phyloP scores from a whole-genome alignment of 2,329 filamentous ascomycete species.

The Colletotrichum tamarilloi region DNA sequence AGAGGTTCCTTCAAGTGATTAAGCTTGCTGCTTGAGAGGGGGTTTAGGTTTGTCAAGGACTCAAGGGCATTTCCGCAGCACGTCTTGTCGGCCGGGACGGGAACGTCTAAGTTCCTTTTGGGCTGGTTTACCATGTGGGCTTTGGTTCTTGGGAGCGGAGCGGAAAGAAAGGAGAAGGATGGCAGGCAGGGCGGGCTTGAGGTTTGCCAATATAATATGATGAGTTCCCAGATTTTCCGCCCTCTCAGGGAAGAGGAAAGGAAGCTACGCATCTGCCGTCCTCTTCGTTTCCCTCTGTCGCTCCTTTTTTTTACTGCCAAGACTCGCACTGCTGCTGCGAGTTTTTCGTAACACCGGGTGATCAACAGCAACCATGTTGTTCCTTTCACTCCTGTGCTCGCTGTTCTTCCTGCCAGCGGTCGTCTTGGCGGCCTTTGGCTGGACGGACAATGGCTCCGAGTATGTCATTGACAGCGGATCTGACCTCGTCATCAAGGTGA shows the following conservation, averaged over 20 bases:
- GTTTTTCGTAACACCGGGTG: not conserved
- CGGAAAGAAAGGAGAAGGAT: not conserved
- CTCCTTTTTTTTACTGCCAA: constrained; percentile 9
- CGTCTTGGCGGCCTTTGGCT: constrained; percentile 52
- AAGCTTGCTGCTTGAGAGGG: not conserved
- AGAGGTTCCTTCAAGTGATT: constrained; percentile 13
- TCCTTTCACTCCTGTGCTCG: constrained; percentile 41
- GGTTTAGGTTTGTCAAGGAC: not conserved
- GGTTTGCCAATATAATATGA: constrained; percentile 10
- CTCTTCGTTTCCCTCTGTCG: not conserved
- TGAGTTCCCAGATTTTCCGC: no score
- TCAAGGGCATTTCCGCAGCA: not conserved
- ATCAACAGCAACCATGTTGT: constrained; percentile 39
- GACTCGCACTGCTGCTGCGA: constrained; percentile 19
- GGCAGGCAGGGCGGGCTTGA: not conserved
- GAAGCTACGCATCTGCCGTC: constrained; percentile 2
- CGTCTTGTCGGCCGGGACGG: constrained; percentile 3
- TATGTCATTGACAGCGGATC: constrained; percentile 50
- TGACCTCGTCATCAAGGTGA: constrained; percentile 47
- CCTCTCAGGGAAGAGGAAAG: not conserved
- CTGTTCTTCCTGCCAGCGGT: constrained; percentile 42
- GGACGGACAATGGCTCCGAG: constrained; percentile 49
- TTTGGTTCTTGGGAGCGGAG: constrained; percentile 9
- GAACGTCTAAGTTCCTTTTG: not conserved
- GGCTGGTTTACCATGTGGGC: no score